phyloP scores from a whole-genome alignment of 108 stramenopile species.

The Cylindrotheca fusiformis region DNA sequence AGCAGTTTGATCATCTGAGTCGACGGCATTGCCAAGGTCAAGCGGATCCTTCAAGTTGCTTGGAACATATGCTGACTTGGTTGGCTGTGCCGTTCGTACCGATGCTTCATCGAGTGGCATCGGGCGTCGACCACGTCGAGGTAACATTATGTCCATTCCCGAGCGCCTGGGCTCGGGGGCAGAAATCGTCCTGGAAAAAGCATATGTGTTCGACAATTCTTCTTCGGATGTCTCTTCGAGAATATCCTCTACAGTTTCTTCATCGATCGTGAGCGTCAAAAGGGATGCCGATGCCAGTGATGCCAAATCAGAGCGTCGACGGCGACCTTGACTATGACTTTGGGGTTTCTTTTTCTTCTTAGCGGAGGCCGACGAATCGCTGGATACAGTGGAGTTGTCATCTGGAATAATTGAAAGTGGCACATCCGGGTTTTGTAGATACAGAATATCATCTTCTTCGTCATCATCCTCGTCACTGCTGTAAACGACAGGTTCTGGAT shows the following conservation, averaged over 20 bases:
- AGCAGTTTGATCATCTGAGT: not conserved
- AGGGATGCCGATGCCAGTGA: conserved; percentile 19
- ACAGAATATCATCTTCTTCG: not conserved
- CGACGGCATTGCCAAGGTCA: not conserved
- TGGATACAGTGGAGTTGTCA: conserved; percentile 21
- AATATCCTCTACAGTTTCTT: conserved; percentile 48
- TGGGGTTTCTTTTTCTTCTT: too few species aligned
- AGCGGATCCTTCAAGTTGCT: not conserved
- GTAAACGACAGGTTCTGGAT: conserved; percentile 18
- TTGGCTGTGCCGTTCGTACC: not conserved
- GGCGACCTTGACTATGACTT: not conserved
- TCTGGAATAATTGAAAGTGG: conserved; percentile 4
- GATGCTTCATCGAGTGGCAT: not conserved
- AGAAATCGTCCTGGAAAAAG: conserved; percentile 27
- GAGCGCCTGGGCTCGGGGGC: conserved; percentile 21
- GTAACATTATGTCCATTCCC: not conserved
- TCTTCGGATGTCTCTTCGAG: conserved; percentile 16
- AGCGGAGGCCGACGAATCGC: conserved; percentile 1
- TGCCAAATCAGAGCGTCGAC: not conserved
- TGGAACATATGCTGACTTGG: not conserved
- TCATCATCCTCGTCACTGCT: conserved; percentile 8
- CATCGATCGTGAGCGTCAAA: conserved; percentile 37
- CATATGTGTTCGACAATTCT: conserved; percentile 6
- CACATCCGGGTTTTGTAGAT: not conserved
- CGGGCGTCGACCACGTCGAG: not conserved